Base-by-base conservation (phyloP, 768 basidiomycete genomes). In the Leccinum pellstonianum region DNA sequence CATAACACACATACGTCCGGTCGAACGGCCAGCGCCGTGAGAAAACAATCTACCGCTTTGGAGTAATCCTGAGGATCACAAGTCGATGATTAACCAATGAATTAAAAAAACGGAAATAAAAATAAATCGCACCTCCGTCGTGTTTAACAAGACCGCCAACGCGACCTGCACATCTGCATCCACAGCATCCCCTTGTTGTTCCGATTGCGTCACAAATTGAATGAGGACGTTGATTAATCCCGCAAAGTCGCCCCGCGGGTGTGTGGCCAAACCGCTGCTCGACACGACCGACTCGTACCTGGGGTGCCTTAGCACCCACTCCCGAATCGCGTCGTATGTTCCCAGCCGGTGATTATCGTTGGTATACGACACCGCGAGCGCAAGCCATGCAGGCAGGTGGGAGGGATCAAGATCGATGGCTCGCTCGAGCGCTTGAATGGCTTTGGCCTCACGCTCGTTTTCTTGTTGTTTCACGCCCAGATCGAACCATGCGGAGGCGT, bases 401-500 rank as follows among this genome's bases (percentile, higher is more conserved):
- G 81, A 70, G 3, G 93, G 86, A 66, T 96, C 90, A 37, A 98
- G 83, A 61, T 90, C 86, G 54, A 94, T 77, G 10, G 94, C 88
- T 57, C 87, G 88, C 52, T 81, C 77, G 19, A 99, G 81, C 2
- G 97, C 97, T 56, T 86, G 81, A 46, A 98, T 83, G 4, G 97
- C 97, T 66, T 93, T 88, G 8, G 83, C 81, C 75, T 99, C 97
- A 15, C 95, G 86, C 73, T 99, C 97, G 71, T 95, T 97, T 75
- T 97, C 95, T 73, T 99, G 97, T 69, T 98, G 97, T 74, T 92
- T 95, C 52, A 99, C 87, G 25, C 97, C 97, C 54, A 98, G 86
- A 64, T 90, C 84, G 69, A 84, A 95, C 97, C 97, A 99, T 9
- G 87, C 88, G 37, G 75, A 64, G 4, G 90, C 86, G 65, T 90